These are phyloP conservation scores for Teratosphaeriaceae sp. DNA, from an alignment of 2,329 filamentous ascomycete species.

Conservation along the genomic window DNA sequence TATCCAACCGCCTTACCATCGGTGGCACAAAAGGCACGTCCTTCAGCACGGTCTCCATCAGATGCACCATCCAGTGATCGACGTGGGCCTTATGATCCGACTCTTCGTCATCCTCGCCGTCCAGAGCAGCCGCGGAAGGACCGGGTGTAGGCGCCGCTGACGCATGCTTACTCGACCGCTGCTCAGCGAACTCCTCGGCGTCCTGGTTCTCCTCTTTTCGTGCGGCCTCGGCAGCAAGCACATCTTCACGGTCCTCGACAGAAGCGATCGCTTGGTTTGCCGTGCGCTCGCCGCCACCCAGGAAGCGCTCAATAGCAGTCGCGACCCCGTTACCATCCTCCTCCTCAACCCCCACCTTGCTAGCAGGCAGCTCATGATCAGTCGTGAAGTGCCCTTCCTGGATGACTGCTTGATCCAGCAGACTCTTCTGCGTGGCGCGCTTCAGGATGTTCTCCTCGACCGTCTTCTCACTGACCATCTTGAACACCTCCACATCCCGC, in stretches of 20 bases:
- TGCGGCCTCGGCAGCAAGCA: constrained; percentile 76
- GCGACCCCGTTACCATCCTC: constrained; percentile 62
- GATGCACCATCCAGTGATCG: constrained; percentile 49
- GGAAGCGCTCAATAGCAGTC: constrained; percentile 75
- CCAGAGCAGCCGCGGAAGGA: constrained; percentile 24
- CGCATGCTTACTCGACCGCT: constrained; percentile 46
- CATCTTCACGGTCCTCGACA: constrained; percentile 89
- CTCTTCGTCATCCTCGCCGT: constrained; percentile 42
- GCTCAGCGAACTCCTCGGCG: constrained; percentile 63
- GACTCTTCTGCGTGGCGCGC: constrained; percentile 91
- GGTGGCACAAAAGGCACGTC: constrained; percentile 29
- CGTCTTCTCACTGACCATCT: constrained; percentile 71
- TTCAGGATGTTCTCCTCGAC: constrained; percentile 93
- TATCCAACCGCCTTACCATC: constrained; percentile 27
- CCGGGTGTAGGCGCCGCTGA: constrained; percentile 32
- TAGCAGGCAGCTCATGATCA: constrained; percentile 52
- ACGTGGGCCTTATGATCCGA: constrained; percentile 57
- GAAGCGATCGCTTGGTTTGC: constrained; percentile 73
- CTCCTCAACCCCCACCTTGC: constrained; percentile 52
- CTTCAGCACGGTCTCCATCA: constrained; percentile 24
- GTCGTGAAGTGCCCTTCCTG: constrained; percentile 98
- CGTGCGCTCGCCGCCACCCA: constrained; percentile 56
- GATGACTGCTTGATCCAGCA: constrained; percentile 96
- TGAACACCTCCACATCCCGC: constrained; percentile 80
- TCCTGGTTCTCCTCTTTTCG: constrained; percentile 82